These are phyloP conservation scores for Cronartium quercuum DNA, from an alignment of 1,284 basidiomycete species.

Conservation along the genomic window DNA sequence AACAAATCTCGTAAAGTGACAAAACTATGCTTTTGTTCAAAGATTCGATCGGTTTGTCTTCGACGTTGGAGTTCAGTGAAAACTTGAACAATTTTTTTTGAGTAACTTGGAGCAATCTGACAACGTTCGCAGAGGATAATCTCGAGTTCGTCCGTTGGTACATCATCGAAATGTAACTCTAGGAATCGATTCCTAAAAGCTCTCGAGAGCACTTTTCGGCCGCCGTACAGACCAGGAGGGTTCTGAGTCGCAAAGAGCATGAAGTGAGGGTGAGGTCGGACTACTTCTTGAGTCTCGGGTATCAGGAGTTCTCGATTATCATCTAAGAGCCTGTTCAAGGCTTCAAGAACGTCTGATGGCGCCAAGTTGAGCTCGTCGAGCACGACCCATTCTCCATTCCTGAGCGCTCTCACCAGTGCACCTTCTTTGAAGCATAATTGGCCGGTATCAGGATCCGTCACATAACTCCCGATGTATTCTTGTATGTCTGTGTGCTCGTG, in stretches of 20 bases:
- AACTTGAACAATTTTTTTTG: constrained; percentile 80
- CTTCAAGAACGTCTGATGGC: constrained; percentile 95
- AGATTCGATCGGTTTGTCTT: constrained; percentile 81
- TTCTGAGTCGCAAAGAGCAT: constrained; percentile 99
- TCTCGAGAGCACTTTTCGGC: constrained; percentile 87
- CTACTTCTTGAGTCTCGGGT: constrained; percentile 91
- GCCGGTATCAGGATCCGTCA: constrained; percentile 83
- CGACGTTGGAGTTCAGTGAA: constrained; percentile 90
- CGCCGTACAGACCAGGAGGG: constrained; percentile 93
- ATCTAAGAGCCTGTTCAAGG: constrained; percentile 89
- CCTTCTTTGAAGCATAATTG: constrained; percentile 93
- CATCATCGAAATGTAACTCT: constrained; percentile 96
- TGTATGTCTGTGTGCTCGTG: constrained; percentile 99
- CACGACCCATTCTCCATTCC: constrained; percentile 94
- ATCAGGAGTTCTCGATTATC: constrained; percentile 96
- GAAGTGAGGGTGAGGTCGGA: constrained; percentile 89
- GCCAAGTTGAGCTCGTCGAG: constrained; percentile 96
- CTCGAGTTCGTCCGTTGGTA: constrained; percentile 87
- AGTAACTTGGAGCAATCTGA: constrained; percentile 85
- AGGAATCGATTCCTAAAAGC: constrained; percentile 98
- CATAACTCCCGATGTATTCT: constrained; percentile 95
- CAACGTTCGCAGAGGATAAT: constrained; percentile 84
- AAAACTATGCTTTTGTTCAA: constrained; percentile 95
- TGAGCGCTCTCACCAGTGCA: constrained; percentile 81
- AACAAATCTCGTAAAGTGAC: constrained; percentile 95